Evolutionary conservation across 805 yeast genomes (phyloP).

Genomic region (Kodamaea lidongshanica): DNA sequence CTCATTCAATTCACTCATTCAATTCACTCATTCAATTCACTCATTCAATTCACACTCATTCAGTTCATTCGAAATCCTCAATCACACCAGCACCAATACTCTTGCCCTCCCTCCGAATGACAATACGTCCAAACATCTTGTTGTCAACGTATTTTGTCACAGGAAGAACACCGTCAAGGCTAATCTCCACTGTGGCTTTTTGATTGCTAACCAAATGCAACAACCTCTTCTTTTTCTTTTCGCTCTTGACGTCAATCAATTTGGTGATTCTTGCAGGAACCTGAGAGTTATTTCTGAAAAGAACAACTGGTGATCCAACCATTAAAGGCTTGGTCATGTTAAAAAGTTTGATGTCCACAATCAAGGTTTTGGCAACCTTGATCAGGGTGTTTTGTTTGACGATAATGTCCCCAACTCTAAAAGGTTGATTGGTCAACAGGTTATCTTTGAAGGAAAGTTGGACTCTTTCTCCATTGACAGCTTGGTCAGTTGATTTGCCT

Average conservation of each 20-base stretch:
- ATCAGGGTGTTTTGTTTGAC: constrained; percentile 22
- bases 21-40: no score
- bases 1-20: no score
- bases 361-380: constrained; percentile 23
- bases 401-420: constrained; percentile 55
- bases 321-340: constrained; percentile 61
- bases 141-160: constrained; percentile 43
- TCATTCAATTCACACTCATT: no score
- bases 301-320: constrained; percentile 70
- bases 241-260: constrained; percentile 26
- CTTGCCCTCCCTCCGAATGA: constrained; percentile 60
- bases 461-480: constrained; percentile 55
- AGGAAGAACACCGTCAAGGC: constrained; percentile 47
- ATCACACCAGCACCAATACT: constrained; percentile 65
- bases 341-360: constrained; percentile 27
- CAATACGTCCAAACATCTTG: constrained; percentile 57
- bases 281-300: constrained; percentile 70
- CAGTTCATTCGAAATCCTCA: constrained; percentile 13
- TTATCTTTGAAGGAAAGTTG: constrained; percentile 43
- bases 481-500: constrained; percentile 43
- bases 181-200: constrained; percentile 52
- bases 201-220: constrained; percentile 57
- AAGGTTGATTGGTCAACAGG: constrained; percentile 46
- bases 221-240: constrained; percentile 21
- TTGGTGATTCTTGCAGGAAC: constrained; percentile 61